phyloP scores from a whole-genome alignment of 768 basidiomycete genomes.

The Russula compacta region DNA sequence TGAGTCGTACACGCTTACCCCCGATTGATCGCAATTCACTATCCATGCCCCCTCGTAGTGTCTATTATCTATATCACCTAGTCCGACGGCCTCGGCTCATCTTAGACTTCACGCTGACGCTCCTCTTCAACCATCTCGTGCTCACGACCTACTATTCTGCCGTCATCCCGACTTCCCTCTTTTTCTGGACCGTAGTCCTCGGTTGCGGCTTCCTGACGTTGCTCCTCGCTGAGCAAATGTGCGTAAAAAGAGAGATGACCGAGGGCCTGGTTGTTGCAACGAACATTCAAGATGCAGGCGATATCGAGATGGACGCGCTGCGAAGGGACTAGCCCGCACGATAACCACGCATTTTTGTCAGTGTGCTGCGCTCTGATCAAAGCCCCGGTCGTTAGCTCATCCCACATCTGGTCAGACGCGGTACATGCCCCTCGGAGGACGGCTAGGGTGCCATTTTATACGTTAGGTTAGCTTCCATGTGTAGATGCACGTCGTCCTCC shows the following conservation, averaged over 20 bases:
- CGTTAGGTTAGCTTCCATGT: background rate
- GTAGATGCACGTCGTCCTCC: background rate
- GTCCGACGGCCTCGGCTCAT: constrained; percentile 88
- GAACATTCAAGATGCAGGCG: constrained; percentile 37
- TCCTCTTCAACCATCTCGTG: constrained; percentile 86
- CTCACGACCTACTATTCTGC: constrained; percentile 89
- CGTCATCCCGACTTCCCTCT: constrained; percentile 75
- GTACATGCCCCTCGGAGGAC: background rate
- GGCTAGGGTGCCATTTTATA: background rate
- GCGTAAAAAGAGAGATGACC: constrained; percentile 82
- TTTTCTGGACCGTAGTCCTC: constrained; percentile 84
- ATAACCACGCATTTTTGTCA: constrained; percentile 12
- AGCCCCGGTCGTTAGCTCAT: constrained; percentile 8
- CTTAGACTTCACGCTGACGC: constrained; percentile 88
- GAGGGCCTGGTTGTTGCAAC: constrained; percentile 61
- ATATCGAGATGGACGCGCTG: constrained; percentile 45
- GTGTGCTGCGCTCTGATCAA: background rate
- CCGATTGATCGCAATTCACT: constrained; percentile 9
- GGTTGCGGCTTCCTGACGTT: constrained; percentile 65
- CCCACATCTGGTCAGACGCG: background rate
- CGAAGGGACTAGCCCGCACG: constrained; percentile 36
- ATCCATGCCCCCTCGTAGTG: constrained; percentile 28
- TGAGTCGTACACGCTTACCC: constrained; percentile 37
- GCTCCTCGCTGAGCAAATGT: constrained; percentile 81
- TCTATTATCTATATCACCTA: constrained; percentile 79